A percentile compares a stretch with the other conserved stretches of the same genome.
These are phyloP conservation scores for Purshia tridentata DNA, from an alignment of 306 rosid genomes.

Conservation along the genomic window DNA sequence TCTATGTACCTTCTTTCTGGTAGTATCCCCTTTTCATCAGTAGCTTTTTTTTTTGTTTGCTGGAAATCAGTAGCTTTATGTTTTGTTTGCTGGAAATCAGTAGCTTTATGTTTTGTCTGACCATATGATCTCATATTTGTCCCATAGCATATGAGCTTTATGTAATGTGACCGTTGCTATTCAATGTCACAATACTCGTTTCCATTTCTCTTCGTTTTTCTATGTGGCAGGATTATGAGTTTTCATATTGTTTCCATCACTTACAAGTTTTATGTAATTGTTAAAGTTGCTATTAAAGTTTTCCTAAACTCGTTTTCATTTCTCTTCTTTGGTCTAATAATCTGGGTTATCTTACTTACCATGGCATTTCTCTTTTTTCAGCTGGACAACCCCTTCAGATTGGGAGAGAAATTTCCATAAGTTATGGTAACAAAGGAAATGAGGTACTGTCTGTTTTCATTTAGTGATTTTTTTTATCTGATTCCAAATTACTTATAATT, in stretches of 20 bases:
- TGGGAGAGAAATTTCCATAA: constrained; percentile 70
- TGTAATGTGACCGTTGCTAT: not conserved
- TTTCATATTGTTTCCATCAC: not conserved
- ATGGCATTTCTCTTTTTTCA: constrained; percentile 31
- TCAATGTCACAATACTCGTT: not conserved
- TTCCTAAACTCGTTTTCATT: constrained; percentile 6
- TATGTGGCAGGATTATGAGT: not conserved
- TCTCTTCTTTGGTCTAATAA: constrained; percentile 15
- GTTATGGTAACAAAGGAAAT: constrained; percentile 91
- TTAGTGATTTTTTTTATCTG: not conserved
- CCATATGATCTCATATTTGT: not conserved
- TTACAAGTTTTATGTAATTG: not conserved
- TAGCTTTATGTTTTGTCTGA: not conserved
- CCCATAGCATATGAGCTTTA: not conserved
- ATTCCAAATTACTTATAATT: not conserved
- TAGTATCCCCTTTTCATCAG: constrained; percentile 26
- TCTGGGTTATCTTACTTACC: constrained; percentile 22
- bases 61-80: not conserved
- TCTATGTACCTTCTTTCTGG: constrained; percentile 95
- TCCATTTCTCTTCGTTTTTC: not conserved
- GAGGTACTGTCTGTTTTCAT: constrained; percentile 56
- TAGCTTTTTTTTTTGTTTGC: not conserved
- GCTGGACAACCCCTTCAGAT: constrained; percentile 55
- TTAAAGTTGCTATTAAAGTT: not conserved
- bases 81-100: constrained; percentile 1